Evolutionary conservation across 805 yeast genomes (phyloP).

Genomic region (Candida nonsorbophila): DNA sequence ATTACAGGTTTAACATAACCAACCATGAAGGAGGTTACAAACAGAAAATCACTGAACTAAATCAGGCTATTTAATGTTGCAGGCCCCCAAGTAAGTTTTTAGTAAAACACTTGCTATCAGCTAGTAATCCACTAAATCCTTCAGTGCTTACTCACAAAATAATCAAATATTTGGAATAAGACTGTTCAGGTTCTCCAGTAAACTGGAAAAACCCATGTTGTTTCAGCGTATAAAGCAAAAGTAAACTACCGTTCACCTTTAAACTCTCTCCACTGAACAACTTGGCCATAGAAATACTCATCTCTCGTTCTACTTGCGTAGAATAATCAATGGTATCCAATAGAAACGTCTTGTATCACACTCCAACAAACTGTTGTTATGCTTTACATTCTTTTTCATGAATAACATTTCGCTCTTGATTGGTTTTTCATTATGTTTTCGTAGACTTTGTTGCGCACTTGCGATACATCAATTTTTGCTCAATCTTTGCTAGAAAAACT

Average conservation of each 20-base stretch:
- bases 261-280: slow-evolving; percentile 24
- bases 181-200: slow-evolving; percentile 31
- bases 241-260: slow-evolving; percentile 23
- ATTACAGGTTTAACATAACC: slow-evolving; percentile 18
- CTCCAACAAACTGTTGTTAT: too few relatives aligned
- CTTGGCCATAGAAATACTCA: slow-evolving; percentile 17
- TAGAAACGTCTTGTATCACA: too few relatives aligned
- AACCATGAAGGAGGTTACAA: slow-evolving; percentile 26
- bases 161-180: slow-evolving; percentile 23
- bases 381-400: slow-evolving; percentile 1
- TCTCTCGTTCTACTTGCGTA: not conserved
- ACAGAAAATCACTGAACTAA: slow-evolving; percentile 3
- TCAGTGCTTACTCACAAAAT: slow-evolving; percentile 25
- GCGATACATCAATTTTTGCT: too few relatives aligned
- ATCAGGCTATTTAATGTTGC: slow-evolving; percentile 3
- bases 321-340: too few relatives aligned
- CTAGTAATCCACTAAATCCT: slow-evolving; percentile 25
- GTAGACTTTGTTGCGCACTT: too few relatives aligned
- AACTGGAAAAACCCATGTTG: slow-evolving; percentile 21
- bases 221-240: slow-evolving; percentile 21
- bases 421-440: not conserved
- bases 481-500: too few relatives aligned
- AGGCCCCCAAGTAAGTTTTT: slow-evolving; percentile 7
- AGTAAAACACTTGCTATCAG: slow-evolving; percentile 6
- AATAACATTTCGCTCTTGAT: not conserved